Evolutionary conservation across 2,329 filamentous ascomycete genomes (phyloP), one percentile per base, ranked within the genome.

Genomic region (Microdochium paspali): DNA sequence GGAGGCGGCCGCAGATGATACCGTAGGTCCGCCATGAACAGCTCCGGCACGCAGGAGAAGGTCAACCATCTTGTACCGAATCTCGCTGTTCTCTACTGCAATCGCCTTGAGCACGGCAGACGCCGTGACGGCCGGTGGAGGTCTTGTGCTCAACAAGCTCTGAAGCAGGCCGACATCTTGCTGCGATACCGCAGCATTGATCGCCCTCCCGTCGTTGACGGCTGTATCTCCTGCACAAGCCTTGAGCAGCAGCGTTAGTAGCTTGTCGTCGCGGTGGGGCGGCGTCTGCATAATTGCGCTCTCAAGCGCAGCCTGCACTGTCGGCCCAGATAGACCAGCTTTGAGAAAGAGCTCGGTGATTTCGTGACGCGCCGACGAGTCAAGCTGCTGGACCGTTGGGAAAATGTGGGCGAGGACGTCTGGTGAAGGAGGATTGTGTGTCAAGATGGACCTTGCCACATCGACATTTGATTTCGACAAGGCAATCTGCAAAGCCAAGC

Each of bases 171-270:
- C 58, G 1, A 73, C 47, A 44, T 81, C 76, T 25, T 66, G 69
- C 47, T 74, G 71, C 2, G 59, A 51, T 18, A 81, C 71, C 0
- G 77, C 70, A 0, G 70, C 64, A 0, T 68, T 59, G 13, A 81
- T 63, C 2, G 68, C 70, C n/a, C 69, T 63, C 0, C 76, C 74
- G 24, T 73, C 69, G 39, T 74, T 72, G 47, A 73, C 75, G 51
- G 78, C 79, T 31, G 77, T 67, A 44, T 80, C 35, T 20, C 18
- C 76, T 3, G 73, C 73, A 13, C 73, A 70, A 50, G 77, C 65
- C 2, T 68, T 65, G 4, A 82, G 61, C 3, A 81, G 61, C 4
- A 81, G 64, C 6, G 68, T 66, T 47, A 82, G 74, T 10, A 82
- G 60, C 2, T 67, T 65, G 39, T 73, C 68, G 32, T 81, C 77